Evolutionary conservation across 208 protist genomes (phyloP).

Genomic region (Leishmania aethiopica): DNA sequence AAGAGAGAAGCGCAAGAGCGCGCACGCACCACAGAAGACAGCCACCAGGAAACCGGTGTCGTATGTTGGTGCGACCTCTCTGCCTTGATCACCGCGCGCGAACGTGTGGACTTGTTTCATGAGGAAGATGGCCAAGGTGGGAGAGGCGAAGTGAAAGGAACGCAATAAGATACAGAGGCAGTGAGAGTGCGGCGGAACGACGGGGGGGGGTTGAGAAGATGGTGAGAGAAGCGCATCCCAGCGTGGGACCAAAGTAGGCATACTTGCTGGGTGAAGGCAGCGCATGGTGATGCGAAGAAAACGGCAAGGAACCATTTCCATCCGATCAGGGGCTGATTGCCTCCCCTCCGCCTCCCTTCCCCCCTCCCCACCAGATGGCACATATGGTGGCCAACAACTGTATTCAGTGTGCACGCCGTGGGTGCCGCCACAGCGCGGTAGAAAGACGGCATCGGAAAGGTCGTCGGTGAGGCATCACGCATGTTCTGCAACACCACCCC

Average conservation of each 20-base stretch:
- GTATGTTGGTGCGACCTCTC: neutral
- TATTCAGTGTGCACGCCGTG: neutral
- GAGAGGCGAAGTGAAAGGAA: neutral
- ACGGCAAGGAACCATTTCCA: neutral
- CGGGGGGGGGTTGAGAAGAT: neutral
- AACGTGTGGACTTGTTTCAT: neutral
- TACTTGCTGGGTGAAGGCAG: neutral
- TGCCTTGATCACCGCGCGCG: neutral
- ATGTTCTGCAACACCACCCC: neutral
- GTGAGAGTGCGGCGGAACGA: neutral
- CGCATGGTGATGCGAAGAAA: neutral
- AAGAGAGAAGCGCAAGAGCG: neutral
- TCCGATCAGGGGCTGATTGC: neutral
- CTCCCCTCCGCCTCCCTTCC: too few species aligned
- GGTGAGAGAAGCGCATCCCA: neutral
- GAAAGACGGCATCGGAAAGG: conserved; percentile 10
- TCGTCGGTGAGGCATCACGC: neutral
- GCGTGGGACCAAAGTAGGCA: neutral
- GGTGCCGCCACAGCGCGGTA: neutral
- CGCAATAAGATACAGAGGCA: neutral
- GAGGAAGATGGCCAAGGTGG: neutral
- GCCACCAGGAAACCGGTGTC: neutral
- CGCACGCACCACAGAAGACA: neutral
- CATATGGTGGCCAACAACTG: neutral
- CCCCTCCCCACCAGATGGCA: neutral